Base-by-base conservation (phyloP, 192 early-diverging fungal species). In the Pilobolus umbonatus region DNA sequence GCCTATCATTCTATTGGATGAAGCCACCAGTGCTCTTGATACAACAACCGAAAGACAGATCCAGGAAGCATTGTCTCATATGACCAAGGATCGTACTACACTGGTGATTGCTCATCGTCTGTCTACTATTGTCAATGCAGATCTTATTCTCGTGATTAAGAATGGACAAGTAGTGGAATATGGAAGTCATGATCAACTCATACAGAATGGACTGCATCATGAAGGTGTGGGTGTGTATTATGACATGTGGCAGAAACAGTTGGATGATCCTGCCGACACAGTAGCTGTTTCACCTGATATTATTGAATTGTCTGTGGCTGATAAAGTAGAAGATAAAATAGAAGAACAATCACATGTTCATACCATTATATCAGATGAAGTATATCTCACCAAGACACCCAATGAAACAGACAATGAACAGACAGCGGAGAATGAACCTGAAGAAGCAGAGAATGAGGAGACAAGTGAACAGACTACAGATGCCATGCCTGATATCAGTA, bases 231-330 rank as follows among this genome's bases (percentile, higher is more conserved):
- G 88, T n/a, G 79, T 88, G 1, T 95, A 97, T 61, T 89, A 82
- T 56, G 80, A 86, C 51, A 91, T 95, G 90, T 95, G 93, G 94
- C 86, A 87, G 61, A 85, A 90, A 64, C 93, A 97, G 80, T 72
- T 87, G 32, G 69, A 75, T 1, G 86, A 91, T 36, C 78, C 81
- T 21, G 26, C 48, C 5, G 57, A 58, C 10, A 45, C 39, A 5
- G 8, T 26, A 29, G 32, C 36, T 5, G 35, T 21, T 24, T 25
- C 52, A 34, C 52, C 52, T 17, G 36, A 38, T 42, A 10, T 42
- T 17, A 15, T n/a, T 15, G n/a, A n/a, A n/a, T n/a, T n/a, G n/a
- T n/a, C n/a, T n/a, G n/a, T n/a, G n/a, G n/a, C n/a, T n/a, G n/a
- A n/a, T n/a, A n/a, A n/a, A n/a, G n/a, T n/a, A n/a, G n/a, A n/a